phyloP scores from a whole-genome alignment of 306 rosid genomes.

The Luffa aegyptiaca region DNA sequence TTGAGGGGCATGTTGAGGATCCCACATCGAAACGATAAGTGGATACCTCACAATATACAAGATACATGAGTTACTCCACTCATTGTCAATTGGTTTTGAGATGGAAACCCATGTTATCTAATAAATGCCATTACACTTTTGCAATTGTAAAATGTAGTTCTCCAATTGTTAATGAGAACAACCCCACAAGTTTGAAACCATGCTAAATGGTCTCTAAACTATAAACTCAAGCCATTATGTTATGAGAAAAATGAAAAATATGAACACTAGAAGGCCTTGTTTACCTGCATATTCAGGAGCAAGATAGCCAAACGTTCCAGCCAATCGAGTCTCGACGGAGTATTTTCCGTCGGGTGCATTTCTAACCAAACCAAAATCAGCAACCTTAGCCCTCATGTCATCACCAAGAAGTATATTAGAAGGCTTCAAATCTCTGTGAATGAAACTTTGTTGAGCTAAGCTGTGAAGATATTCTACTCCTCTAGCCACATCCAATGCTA shows the following conservation, averaged over 20 bases:
- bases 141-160: too few species aligned
- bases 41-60: too few species aligned
- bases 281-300: slow-evolving; percentile 98
- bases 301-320: slow-evolving; percentile 94
- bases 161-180: too few species aligned
- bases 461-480: slow-evolving; percentile 89
- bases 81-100: too few species aligned
- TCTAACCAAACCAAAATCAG: slow-evolving; percentile 83
- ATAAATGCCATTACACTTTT: too few species aligned
- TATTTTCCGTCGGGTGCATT: slow-evolving; percentile 75
- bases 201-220: neutral
- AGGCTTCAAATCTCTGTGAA: slow-evolving; percentile 86
- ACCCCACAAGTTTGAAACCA: neutral
- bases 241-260: neutral
- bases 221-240: neutral
- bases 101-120: too few species aligned
- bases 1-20: too few species aligned
- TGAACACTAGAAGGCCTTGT: neutral
- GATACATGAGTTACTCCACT: too few species aligned
- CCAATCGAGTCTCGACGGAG: slow-evolving; percentile 79
- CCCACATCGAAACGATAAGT: too few species aligned
- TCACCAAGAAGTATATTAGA: slow-evolving; percentile 78
- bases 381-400: slow-evolving; percentile 89
- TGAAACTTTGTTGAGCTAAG: slow-evolving; percentile 86
- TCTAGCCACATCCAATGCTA: slow-evolving; percentile 87